These are phyloP conservation scores for Drechslerella dactyloides DNA, from an alignment of 2,329 filamentous ascomycete species.

Conservation along the genomic window DNA sequence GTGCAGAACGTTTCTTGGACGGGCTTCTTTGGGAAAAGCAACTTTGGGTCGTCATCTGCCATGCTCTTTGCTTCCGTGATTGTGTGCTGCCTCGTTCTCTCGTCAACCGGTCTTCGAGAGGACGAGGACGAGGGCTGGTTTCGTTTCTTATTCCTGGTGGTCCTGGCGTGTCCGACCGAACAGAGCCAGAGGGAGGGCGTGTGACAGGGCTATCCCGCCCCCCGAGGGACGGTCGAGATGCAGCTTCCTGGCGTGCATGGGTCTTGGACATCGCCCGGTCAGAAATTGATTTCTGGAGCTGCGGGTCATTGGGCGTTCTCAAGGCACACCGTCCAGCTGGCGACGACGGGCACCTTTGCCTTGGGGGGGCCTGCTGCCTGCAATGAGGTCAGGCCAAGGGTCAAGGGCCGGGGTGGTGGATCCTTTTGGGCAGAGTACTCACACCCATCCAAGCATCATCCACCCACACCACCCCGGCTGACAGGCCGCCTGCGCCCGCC, in stretches of 20 bases:
- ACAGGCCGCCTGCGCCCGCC: conserved; percentile 27
- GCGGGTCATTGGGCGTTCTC: conserved; percentile 1
- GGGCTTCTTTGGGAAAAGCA: conserved; percentile 22
- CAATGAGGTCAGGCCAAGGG: too few relatives aligned
- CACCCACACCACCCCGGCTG: not conserved
- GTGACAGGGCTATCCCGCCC: conserved; percentile 42
- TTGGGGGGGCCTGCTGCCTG: not conserved
- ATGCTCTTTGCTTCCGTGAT: too few relatives aligned
- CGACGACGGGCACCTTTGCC: not conserved
- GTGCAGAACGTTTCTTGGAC: not conserved
- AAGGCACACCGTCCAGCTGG: conserved; percentile 5
- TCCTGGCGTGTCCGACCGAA: not conserved
- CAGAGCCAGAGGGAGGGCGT: conserved; percentile 12
- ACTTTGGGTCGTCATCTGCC: too few relatives aligned
- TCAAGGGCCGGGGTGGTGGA: conserved; percentile 10
- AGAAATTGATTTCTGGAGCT: too few relatives aligned
- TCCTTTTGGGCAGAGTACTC: conserved; percentile 13
- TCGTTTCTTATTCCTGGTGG: not conserved
- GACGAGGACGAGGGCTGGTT: not conserved
- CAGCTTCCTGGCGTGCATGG: conserved; percentile 25
- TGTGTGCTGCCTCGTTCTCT: not conserved
- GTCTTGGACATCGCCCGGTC: conserved; percentile 17
- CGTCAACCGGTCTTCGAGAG: not conserved
- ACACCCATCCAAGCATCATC: not conserved
- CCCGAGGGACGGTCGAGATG: not conserved